These are phyloP conservation scores for Ganoderma boninense DNA, from an alignment of 1,284 basidiomycete genomes.

Conservation along the genomic window DNA sequence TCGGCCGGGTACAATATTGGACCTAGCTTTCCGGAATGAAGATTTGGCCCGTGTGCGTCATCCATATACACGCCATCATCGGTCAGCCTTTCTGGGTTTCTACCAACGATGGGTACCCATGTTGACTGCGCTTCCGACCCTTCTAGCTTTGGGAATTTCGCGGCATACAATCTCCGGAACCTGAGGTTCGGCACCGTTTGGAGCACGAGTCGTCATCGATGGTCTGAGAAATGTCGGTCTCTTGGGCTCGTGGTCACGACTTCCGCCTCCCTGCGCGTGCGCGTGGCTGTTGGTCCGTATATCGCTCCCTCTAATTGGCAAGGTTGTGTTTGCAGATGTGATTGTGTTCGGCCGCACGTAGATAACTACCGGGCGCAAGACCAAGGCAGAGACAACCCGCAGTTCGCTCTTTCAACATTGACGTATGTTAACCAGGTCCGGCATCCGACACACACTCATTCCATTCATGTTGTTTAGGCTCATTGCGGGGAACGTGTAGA, in stretches of 20 bases:
- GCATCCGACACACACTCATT: neutral
- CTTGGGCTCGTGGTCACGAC: neutral
- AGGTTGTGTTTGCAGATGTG: neutral
- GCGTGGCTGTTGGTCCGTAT: neutral
- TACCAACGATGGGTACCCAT: neutral
- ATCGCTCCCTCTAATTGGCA: neutral
- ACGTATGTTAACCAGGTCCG: neutral
- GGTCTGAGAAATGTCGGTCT: neutral
- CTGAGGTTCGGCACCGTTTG: neutral
- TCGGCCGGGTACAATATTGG: neutral
- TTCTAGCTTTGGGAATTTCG: slow-evolving; percentile 3
- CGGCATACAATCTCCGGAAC: neutral
- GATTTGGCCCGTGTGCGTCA: neutral
- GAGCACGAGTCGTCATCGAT: neutral
- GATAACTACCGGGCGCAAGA: neutral
- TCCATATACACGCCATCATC: slow-evolving; percentile 7
- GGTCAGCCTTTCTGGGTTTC: slow-evolving; percentile 3
- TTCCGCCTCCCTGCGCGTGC: neutral
- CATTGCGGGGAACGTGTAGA: neutral
- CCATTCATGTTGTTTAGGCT: neutral
- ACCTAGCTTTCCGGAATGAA: neutral
- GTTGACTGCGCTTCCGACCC: neutral
- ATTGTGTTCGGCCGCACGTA: neutral
- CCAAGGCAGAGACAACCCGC: neutral
- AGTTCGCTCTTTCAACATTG: neutral